These are phyloP conservation scores for Asparagopsis taxiformis DNA, from an alignment of 31 red algal species.

Conservation along the genomic window DNA sequence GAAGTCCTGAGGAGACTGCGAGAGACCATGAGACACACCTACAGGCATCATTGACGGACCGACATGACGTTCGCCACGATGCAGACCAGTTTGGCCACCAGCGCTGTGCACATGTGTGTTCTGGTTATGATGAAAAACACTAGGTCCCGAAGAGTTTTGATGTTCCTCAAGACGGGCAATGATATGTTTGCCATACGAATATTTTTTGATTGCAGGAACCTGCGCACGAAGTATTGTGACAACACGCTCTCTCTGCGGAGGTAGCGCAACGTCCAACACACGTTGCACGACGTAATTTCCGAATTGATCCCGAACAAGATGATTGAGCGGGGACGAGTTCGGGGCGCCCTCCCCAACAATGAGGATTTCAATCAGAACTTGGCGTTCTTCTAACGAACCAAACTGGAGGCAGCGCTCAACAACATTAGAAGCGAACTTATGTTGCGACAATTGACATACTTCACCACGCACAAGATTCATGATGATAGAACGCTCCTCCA, in stretches of 20 bases:
- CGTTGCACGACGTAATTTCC: constrained; percentile 99
- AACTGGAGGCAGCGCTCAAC: constrained; percentile 95
- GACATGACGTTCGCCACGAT: constrained; percentile 29
- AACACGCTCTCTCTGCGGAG: constrained; percentile 74
- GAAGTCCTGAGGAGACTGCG: constrained; percentile 6
- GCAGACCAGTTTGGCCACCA: not conserved
- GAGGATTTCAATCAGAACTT: constrained; percentile 83
- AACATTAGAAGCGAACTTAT: constrained; percentile 99
- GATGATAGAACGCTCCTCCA: constrained; percentile 66
- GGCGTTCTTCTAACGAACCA: constrained; percentile 73
- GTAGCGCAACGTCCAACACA: constrained; percentile 85
- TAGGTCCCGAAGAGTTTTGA: constrained; percentile 8
- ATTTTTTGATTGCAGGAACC: constrained; percentile 89
- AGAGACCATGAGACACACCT: constrained; percentile 19
- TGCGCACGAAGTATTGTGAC: constrained; percentile 81
- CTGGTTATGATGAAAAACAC: constrained; percentile 15
- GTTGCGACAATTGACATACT: constrained; percentile 78
- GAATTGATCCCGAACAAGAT: constrained; percentile 92
- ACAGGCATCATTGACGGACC: constrained; percentile 32
- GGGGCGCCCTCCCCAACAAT: constrained; percentile 63
- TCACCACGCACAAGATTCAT: constrained; percentile 67
- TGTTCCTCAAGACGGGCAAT: constrained; percentile 87
- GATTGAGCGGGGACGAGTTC: constrained; percentile 51
- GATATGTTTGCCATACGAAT: constrained; percentile 99
- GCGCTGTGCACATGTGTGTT: constrained; percentile 6